Conservation (phyloP, 176 grass and related monocot species). For the Carex pumila region DNA sequence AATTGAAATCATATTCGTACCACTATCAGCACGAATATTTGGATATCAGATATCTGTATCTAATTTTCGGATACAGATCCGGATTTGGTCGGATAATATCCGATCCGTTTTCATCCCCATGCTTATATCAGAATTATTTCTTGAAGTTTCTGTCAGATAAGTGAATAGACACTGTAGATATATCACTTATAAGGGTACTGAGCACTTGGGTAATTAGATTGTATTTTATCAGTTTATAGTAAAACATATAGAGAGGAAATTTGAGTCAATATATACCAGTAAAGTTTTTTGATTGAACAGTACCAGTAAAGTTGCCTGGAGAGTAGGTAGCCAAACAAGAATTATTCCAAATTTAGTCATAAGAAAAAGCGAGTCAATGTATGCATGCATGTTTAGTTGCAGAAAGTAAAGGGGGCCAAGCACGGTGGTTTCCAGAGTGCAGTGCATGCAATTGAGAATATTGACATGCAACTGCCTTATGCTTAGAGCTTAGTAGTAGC, state of each 20-base stretch:
- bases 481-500: background rate
- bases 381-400: constrained; percentile 1
- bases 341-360: background rate
- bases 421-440: background rate
- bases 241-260: background rate
- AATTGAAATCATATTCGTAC: too few species aligned
- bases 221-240: background rate
- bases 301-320: background rate
- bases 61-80: too few species aligned
- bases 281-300: background rate
- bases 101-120: too few species aligned
- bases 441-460: constrained; percentile 1
- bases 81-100: too few species aligned
- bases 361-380: background rate
- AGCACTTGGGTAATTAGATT: background rate
- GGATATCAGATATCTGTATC: too few species aligned
- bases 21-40: too few species aligned
- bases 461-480: background rate
- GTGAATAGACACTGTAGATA: background rate
- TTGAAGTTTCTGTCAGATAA: background rate
- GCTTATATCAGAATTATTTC: background rate
- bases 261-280: too few species aligned
- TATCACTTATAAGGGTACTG: background rate
- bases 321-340: background rate
- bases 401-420: background rate